Evolutionary conservation across 2,329 filamentous ascomycete genomes (phyloP).

Genomic region (Nothophoma quercina): DNA sequence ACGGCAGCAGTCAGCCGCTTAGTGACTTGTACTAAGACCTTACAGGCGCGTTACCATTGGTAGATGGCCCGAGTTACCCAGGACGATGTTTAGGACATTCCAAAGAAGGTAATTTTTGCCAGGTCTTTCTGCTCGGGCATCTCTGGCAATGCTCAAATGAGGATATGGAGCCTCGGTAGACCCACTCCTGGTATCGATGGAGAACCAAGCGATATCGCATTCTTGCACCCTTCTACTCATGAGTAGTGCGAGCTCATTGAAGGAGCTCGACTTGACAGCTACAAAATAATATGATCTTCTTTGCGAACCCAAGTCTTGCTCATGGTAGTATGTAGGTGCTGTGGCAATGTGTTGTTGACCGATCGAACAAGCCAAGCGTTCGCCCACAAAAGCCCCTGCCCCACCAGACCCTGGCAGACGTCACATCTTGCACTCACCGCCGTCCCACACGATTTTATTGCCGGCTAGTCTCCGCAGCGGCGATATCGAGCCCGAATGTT

Average conservation of each 20-base stretch:
- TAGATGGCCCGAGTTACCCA: neutral
- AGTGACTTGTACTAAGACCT: neutral
- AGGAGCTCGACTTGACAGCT: too few species aligned
- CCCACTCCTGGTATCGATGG: slow-evolving; percentile 2
- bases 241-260: too few species aligned
- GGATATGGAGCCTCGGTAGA: neutral
- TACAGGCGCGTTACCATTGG: neutral
- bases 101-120: neutral
- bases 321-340: too few species aligned
- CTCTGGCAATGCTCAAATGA: neutral
- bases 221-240: too few species aligned
- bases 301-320: too few species aligned
- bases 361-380: slow-evolving; percentile 3
- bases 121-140: slow-evolving; percentile 16
- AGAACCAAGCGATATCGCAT: neutral
- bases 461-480: slow-evolving; percentile 14
- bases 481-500: neutral
- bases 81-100: neutral
- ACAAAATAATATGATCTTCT: too few species aligned
- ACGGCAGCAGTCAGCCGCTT: neutral
- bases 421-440: slow-evolving; percentile 5
- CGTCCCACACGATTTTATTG: neutral
- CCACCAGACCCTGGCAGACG: slow-evolving; percentile 11
- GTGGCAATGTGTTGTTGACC: neutral
- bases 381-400: slow-evolving; percentile 2